These are phyloP conservation scores for Chlorella sp. DNA, from an alignment of 139 green algal genomes.

Conservation along the genomic window DNA sequence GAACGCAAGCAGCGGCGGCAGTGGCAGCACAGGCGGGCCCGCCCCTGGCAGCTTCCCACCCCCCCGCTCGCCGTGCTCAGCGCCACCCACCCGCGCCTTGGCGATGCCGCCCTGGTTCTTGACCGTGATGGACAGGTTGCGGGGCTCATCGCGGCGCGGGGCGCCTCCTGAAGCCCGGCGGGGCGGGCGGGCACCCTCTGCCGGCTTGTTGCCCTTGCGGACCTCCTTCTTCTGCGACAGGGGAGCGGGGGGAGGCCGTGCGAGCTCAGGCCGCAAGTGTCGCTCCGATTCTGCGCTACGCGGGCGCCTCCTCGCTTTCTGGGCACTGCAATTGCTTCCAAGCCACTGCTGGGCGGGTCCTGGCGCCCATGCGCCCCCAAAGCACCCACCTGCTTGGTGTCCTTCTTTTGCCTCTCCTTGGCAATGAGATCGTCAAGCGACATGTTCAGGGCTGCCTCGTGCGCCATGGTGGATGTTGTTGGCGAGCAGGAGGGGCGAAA, in stretches of 20 bases:
- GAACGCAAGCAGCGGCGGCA: too few species aligned
- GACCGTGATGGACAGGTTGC: conserved; percentile 34
- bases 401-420: conserved; percentile 40
- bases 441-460: conserved; percentile 50
- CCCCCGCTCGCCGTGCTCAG: neutral
- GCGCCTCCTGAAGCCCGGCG: neutral
- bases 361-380: neutral
- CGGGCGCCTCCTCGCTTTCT: too few species aligned
- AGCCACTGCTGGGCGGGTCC: neutral
- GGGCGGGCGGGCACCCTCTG: neutral
- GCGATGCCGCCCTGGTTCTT: conserved; percentile 39
- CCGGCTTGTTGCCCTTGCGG: conserved; percentile 1
- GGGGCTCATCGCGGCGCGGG: neutral
- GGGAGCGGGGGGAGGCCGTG: neutral
- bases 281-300: neutral
- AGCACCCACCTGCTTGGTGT: neutral
- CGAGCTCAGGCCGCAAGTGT: neutral
- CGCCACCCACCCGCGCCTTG: conserved; percentile 20
- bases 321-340: too few species aligned
- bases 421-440: conserved; percentile 59
- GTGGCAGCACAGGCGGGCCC: too few species aligned
- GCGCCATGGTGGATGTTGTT: neutral
- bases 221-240: conserved; percentile 20
- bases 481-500: neutral
- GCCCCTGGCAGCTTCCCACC: too few species aligned